Evolutionary conservation across 129 eudicot genomes (phyloP), one percentile per base, ranked within the genome.

Genomic region (Flaveria brownii): DNA sequence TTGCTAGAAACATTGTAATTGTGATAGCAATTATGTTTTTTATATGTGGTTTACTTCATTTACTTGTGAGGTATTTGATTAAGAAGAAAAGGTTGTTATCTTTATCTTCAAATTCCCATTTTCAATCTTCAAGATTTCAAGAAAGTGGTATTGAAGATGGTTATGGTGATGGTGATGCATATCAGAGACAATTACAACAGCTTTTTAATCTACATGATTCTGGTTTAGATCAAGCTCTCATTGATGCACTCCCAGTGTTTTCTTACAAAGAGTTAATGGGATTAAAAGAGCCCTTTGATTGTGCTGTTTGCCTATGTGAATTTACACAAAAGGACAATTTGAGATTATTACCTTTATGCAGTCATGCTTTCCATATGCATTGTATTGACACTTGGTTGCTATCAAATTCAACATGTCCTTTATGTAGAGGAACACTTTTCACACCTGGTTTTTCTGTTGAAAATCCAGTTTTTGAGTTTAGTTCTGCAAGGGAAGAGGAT

Each of bases 381-480:
- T 95, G 99, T 73, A 95, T 91, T 55, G 99, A 91, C 81, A 87
- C 97, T 16, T 95, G 99, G 99, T 68, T 95, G 80, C 79, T 91
- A 14, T 87, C 99, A 66, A 95, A 91, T 78, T 95, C 99, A 15
- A 89, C 94, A 25, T 95, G 99, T 74, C 97, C 99, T 9, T 87
- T 95, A 39, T 95, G 99, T 78, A 86, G 99, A 85, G 97, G 96
- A 50, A 73, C 85, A 68, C 97, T 95, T 69, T 87, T 87, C 81
- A 65, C 87, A 17, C 90, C 95, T 52, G 98, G 87, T 15, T 85
- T 89, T 69, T 85, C 92, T 0, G 77, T 88, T 56, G 93, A 89
- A 73, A 91, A 89, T 84, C 99, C 97, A 13, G 76, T 78, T 49
- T 87, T 88, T 57, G 85, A 78, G 72, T 82, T 85, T 77, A 85